Base-by-base conservation (phyloP, 176 grass and related monocot genomes). In the Oryza rufipogon region DNA sequence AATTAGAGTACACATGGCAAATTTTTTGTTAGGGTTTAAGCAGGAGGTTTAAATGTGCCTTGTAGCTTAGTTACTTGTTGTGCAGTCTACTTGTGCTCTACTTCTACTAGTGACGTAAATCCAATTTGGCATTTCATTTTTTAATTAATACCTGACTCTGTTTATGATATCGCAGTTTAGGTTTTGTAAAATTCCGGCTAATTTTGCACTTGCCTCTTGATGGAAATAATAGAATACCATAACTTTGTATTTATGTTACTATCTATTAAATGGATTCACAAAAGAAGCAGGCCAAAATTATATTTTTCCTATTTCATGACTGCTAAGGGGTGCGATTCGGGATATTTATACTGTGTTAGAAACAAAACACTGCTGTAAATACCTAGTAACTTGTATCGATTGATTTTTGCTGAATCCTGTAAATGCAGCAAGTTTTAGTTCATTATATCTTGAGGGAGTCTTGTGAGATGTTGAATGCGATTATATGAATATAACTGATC, bases 401-500 rank as follows among this genome's bases (percentile, higher is more conserved):
- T 61, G 11, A 8, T 19, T 41, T 7, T 52, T 45, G 7, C 45
- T 66, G 23, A 16, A 12, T 45, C 28, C 6, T 65, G 7, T 13
- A 65, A 79, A 15, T 45, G 9, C 23, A 60, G 61, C 28, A 79
- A 76, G 11, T 76, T 75, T 14, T 76, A 13, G 41, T 38, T 66
- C 36, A 44, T 9, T 64, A 22, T 19, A 16, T 25, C 11, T 64
- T 9, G 7, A 63, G 17, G 10, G 9, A 9, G 32, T 34, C 30
- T 36, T 32, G 7, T 64, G 56, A 14, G 3, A 12, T 28, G 46
- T 52, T 19, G 7, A 19, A 60, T 76, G 16, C 12, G 51, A 61
- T 60, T 39, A 60, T 56, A 9, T 22, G 51, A 61, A 76, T 39
- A 38, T 10, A 60, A 60, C 32, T 58, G 9, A 26, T 16, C 26